Base-by-base conservation (phyloP, 2,329 filamentous ascomycete species). In the Cercospora brassicicola region DNA sequence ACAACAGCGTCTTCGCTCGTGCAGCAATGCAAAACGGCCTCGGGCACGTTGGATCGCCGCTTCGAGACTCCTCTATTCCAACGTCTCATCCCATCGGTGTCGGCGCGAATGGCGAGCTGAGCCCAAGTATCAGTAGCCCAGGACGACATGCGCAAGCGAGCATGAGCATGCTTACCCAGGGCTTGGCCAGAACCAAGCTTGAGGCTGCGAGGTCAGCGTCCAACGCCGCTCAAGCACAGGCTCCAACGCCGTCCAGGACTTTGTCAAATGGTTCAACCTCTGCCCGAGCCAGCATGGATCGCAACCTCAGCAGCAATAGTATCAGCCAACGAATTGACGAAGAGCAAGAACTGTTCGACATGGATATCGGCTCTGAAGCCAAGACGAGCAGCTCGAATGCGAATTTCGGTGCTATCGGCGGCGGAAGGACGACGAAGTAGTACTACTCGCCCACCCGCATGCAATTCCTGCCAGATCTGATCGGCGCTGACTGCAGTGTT, bases 1-100 rank as follows among this genome's bases (percentile, higher is more conserved):
- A 89, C 76, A 85, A 84, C 71, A 85, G 84, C 59, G 81, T 85
- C 72, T 90, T 85, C 80, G 68, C 71, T 33, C 69, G 71, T 76
- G 76, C 81, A 75, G 62, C 76, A 66, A 59, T 70, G 55, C 60
- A 66, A 15, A 67, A 73, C 53, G 66, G 83, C 82, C 18, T 84
- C 64, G 86, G 87, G 55, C 87, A 89, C 74, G 84, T 90, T 55
- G 89, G 89, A 42, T 90, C 89, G 2, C 89, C 89, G 9, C 83
- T 90, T 0, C 87, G 88, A 61, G 88, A 89, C 75, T 56, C 82
- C 81, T 62, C 73, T 10, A 66, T 70, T 51, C 69, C 73, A n/a
- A 71, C 70, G 28, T 70, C 70, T 67, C 68, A 68, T 59, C 66
- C 71, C 23, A n/a, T 62, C 26, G 62, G 62, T 63, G 56, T 63